phyloP scores from a whole-genome alignment of 1,139 yeast species.

The Yamadazyma friedrichii region DNA sequence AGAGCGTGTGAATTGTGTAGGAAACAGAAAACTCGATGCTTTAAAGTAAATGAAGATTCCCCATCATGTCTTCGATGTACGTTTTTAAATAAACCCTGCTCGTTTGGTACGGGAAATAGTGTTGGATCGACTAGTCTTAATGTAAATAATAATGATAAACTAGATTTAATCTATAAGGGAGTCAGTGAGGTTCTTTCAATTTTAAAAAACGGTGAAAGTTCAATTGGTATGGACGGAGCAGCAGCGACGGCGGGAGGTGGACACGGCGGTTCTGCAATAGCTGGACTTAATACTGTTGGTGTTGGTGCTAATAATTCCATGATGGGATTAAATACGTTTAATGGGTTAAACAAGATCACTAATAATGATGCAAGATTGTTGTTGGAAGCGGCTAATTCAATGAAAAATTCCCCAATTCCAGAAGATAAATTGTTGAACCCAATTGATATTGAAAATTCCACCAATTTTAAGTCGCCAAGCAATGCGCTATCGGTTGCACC shows the following conservation, averaged over 20 bases:
- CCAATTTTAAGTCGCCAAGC: slow-evolving; percentile 40
- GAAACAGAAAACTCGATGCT: slow-evolving; percentile 62
- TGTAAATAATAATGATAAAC: slow-evolving; percentile 14
- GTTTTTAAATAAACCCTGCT: slow-evolving; percentile 50
- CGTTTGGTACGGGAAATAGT: slow-evolving; percentile 29
- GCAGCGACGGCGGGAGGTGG: neutral
- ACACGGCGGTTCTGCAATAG: neutral
- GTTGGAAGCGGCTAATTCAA: slow-evolving; percentile 27
- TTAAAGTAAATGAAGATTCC: slow-evolving; percentile 45
- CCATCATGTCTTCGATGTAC: slow-evolving; percentile 56
- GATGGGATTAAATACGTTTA: neutral
- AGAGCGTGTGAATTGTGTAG: slow-evolving; percentile 62
- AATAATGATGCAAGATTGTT: slow-evolving; percentile 25
- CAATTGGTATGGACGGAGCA: too few species aligned
- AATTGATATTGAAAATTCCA: slow-evolving; percentile 18
- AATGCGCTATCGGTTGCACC: slow-evolving; percentile 49
- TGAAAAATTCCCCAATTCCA: slow-evolving; percentile 15
- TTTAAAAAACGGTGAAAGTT: slow-evolving; percentile 16
- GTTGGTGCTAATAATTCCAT: neutral
- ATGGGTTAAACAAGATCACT: slow-evolving; percentile 9
- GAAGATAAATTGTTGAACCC: slow-evolving; percentile 15
- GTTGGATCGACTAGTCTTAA: slow-evolving; percentile 1
- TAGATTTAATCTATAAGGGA: slow-evolving; percentile 32
- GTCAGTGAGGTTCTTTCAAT: slow-evolving; percentile 30
- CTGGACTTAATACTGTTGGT: neutral